These are phyloP conservation scores for Xerocomellus amylosporus DNA, from an alignment of 768 basidiomycete genomes.

Conservation along the genomic window DNA sequence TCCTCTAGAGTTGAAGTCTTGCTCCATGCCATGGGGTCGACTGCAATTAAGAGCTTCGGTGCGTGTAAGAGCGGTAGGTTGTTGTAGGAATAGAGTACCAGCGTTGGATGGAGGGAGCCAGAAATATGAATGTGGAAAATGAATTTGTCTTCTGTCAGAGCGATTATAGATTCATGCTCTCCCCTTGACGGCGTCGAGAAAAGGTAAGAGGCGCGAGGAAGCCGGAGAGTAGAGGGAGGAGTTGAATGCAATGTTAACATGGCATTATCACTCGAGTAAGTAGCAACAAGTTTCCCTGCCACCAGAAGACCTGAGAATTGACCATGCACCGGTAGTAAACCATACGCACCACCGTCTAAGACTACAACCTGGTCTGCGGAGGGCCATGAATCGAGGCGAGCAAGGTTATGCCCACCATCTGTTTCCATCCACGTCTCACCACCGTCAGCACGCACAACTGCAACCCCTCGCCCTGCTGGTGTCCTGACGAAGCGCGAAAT, in stretches of 20 bases:
- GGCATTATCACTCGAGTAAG: slow-evolving; percentile 50
- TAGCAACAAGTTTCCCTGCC: slow-evolving; percentile 54
- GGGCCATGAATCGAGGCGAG: slow-evolving; percentile 50
- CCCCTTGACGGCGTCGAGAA: slow-evolving; percentile 62
- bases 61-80: slow-evolving; percentile 50
- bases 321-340: background rate
- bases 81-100: slow-evolving; percentile 48
- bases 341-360: slow-evolving; percentile 55
- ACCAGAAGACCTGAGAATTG: slow-evolving; percentile 9
- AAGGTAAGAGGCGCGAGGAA: slow-evolving; percentile 56
- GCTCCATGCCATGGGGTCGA: slow-evolving; percentile 89
- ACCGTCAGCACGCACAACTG: slow-evolving; percentile 54
- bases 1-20: slow-evolving; percentile 43
- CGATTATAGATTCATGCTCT: slow-evolving; percentile 58
- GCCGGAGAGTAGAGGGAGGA: slow-evolving; percentile 38
- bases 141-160: slow-evolving; percentile 57
- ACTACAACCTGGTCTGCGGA: slow-evolving; percentile 68
- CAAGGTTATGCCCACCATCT: slow-evolving; percentile 46
- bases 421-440: slow-evolving; percentile 65
- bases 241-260: slow-evolving; percentile 53
- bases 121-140: slow-evolving; percentile 56
- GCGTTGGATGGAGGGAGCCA: slow-evolving; percentile 33
- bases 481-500: slow-evolving; percentile 70
- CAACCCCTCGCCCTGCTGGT: slow-evolving; percentile 74
- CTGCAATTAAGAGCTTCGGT: slow-evolving; percentile 60